Evolutionary conservation across 495 filamentous ascomycete species (phyloP).

Genomic region (Platismatia glauca): DNA sequence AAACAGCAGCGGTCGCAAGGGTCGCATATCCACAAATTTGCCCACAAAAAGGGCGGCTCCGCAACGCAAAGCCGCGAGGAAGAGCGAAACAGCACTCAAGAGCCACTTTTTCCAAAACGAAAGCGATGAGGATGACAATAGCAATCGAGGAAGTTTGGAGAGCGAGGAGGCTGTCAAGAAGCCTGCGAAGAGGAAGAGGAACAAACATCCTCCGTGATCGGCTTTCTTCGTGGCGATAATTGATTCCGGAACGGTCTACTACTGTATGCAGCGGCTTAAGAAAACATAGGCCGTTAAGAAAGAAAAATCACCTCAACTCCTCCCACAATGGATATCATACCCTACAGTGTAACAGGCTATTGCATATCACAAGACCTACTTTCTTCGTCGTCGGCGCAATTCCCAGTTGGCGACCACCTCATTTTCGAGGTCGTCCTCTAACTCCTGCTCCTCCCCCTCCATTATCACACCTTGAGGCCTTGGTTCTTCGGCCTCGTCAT

Average conservation of each 20-base stretch:
- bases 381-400: conserved; percentile 9
- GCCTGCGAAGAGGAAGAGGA: neutral
- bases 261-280: too few species aligned
- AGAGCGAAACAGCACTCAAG: conserved; percentile 26
- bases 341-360: neutral
- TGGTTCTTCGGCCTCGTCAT: conserved; percentile 5
- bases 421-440: conserved; percentile 8
- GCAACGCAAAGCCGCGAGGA: conserved; percentile 26
- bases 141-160: neutral
- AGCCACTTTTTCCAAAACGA: conserved; percentile 27
- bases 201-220: too few species aligned
- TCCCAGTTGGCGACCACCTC: conserved; percentile 5
- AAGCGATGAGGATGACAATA: conserved; percentile 19
- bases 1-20: neutral
- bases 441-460: conserved; percentile 3
- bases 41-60: conserved; percentile 15
- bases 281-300: neutral
- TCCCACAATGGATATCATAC: neutral
- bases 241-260: too few species aligned
- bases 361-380: neutral
- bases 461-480: conserved; percentile 3
- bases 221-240: too few species aligned
- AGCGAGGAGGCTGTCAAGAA: neutral
- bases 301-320: neutral
- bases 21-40: neutral